Conservation (phyloP, 78 protist species). For the Tieghemostelium lacteum region DNA sequence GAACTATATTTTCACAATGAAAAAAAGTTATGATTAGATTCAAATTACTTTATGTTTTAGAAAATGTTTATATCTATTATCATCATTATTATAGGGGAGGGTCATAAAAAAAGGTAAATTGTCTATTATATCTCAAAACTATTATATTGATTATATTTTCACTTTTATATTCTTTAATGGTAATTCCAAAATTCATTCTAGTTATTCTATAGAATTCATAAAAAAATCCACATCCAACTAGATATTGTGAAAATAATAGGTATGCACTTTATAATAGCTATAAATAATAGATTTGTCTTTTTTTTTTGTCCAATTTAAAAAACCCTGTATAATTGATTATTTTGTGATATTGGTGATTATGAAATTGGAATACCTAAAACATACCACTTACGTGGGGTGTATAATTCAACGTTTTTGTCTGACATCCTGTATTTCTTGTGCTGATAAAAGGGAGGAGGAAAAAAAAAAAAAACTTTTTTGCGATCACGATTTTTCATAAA, state of each 20-base stretch:
- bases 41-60: neutral
- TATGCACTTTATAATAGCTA: no score
- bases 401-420: constrained; percentile 89
- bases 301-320: neutral
- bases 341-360: neutral
- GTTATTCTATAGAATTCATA: no score
- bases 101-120: neutral
- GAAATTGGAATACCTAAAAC: neutral
- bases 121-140: no score
- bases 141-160: no score
- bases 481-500: neutral
- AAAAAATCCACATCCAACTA: no score
- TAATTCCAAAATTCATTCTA: no score
- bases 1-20: constrained; percentile 78
- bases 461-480: constrained; percentile 6
- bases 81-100: neutral
- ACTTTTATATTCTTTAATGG: no score
- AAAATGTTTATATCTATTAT: neutral
- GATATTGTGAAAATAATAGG: no score
- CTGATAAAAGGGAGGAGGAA: neutral
- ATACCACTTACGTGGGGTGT: constrained; percentile 95
- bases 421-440: constrained; percentile 63
- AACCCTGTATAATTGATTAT: neutral
- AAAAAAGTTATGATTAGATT: neutral
- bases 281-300: neutral